Conservation (phyloP, 164 flowering plant genomes). For the Berberis vulgaris region DNA sequence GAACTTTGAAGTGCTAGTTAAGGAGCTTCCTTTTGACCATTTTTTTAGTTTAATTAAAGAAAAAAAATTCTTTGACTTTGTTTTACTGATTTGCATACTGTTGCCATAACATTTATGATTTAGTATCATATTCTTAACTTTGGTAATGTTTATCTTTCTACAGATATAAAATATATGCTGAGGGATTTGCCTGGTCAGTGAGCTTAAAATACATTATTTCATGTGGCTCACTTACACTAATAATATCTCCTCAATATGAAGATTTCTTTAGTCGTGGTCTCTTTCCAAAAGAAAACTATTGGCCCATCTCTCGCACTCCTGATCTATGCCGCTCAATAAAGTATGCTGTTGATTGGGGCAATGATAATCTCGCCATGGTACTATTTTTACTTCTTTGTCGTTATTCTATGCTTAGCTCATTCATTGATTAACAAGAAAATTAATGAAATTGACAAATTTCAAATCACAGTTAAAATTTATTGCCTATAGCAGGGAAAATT, state of each 20-base stretch:
- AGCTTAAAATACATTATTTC: slow-evolving; percentile 82
- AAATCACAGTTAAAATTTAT: too few species aligned
- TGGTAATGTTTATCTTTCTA: not conserved
- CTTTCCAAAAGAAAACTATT: slow-evolving; percentile 44
- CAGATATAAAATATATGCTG: slow-evolving; percentile 92
- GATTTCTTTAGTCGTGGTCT: slow-evolving; percentile 93
- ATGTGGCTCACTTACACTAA: slow-evolving; percentile 62
- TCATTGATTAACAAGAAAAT: not conserved
- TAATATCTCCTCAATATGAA: slow-evolving; percentile 64
- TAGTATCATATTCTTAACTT: too few species aligned
- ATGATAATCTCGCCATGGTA: slow-evolving; percentile 50
- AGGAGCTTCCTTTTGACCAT: too few species aligned
- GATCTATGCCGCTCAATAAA: slow-evolving; percentile 60
- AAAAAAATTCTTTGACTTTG: too few species aligned
- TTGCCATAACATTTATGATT: too few species aligned
- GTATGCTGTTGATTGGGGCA: slow-evolving; percentile 77
- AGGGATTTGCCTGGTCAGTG: slow-evolving; percentile 96
- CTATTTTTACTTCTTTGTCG: not conserved
- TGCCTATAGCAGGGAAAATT: too few species aligned
- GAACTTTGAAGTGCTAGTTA: too few species aligned
- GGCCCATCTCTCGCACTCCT: slow-evolving; percentile 46
- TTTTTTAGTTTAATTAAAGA: too few species aligned
- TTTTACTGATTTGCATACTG: too few species aligned
- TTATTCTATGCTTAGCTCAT: not conserved
- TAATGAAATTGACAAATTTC: too few species aligned